Evolutionary conservation across 441 rosid genomes (phyloP).

Genomic region (Eruca vesicaria): DNA sequence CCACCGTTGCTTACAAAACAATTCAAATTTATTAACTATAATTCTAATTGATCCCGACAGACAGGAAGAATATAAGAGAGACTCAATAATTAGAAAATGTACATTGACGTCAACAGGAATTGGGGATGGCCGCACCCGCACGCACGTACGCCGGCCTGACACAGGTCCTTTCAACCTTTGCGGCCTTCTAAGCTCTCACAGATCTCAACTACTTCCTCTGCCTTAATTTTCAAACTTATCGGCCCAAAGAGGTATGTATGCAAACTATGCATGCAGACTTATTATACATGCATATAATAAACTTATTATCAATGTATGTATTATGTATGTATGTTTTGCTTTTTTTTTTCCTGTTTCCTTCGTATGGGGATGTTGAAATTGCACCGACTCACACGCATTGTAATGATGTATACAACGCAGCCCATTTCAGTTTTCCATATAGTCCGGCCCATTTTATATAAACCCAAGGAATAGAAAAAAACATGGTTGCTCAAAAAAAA

Average conservation of each 20-base stretch:
- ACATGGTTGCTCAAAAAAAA: too few species aligned
- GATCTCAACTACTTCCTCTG: conserved; percentile 22
- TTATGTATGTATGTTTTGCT: background rate
- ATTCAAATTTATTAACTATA: background rate
- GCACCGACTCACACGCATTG: background rate
- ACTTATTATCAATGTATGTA: too few species aligned
- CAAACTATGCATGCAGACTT: too few species aligned
- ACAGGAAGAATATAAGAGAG: conserved; percentile 1
- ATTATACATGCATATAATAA: too few species aligned
- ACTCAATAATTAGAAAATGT: background rate
- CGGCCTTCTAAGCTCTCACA: conserved; percentile 35
- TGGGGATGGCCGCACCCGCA: conserved; percentile 18
- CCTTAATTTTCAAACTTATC: conserved; percentile 28
- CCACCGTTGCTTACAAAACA: conserved; percentile 13
- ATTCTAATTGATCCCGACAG: conserved; percentile 8
- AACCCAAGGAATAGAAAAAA: too few species aligned
- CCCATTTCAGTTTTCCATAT: background rate
- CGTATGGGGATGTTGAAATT: background rate
- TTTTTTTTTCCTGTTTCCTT: background rate
- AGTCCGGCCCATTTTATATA: background rate
- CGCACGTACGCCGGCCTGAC: conserved; percentile 16
- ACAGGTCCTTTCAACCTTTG: conserved; percentile 34
- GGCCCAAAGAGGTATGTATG: conserved; percentile 26
- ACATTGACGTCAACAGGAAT: conserved; percentile 18
- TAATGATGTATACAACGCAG: background rate